Base-by-base conservation (phyloP, 352 stramenopile species). In the Globisporangium apiculatum region DNA sequence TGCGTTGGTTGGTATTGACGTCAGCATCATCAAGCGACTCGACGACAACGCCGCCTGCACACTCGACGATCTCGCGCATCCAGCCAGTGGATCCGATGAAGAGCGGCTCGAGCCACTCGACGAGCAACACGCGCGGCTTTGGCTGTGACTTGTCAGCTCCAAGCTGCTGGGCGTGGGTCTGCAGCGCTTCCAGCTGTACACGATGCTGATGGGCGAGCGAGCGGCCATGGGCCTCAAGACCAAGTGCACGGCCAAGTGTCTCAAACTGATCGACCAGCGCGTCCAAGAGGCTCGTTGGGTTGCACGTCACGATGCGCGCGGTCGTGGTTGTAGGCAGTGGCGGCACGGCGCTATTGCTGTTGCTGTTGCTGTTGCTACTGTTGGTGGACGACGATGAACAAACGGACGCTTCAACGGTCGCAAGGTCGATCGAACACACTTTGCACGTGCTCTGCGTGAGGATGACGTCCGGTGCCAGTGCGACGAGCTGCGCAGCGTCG, bases 101-200 rank as follows among this genome's bases (percentile, higher is more conserved):
- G 46, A 90, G 57, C 43, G 80, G 80, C 24, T 87, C 74, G n/a
- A 86, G 68, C 80, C 80, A 90, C 64, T 90, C 80, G 48, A 90
- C 66, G 60, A 90, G 67, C 31, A 86, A 48, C 55, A 88, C 75
- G 7, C 61, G 64, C 1, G 66, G 67, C 2, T 8, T 11, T 43
- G 2, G 3, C 8, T 43, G 8, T 11, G 40, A 42, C 38, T 42
- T 42, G 38, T n/a, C 38, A 4, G 46, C 60, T 5, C 46, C 51
- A 0, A 12, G 50, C 15, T 11, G 12, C 10, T 69, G 42, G 0
- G 67, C 69, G 18, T 68, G 42, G 14, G 53, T 31, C 24, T 75
- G 57, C 10, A 84, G 41, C 24, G 58, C 46, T 18, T 72, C n/a
- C 7, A 84, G 51, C 5, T 58, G 51, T 7, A 61, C 45, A 6